phyloP scores from a whole-genome alignment of 495 filamentous ascomycete species.

The Xanthoparmelia taractica region DNA sequence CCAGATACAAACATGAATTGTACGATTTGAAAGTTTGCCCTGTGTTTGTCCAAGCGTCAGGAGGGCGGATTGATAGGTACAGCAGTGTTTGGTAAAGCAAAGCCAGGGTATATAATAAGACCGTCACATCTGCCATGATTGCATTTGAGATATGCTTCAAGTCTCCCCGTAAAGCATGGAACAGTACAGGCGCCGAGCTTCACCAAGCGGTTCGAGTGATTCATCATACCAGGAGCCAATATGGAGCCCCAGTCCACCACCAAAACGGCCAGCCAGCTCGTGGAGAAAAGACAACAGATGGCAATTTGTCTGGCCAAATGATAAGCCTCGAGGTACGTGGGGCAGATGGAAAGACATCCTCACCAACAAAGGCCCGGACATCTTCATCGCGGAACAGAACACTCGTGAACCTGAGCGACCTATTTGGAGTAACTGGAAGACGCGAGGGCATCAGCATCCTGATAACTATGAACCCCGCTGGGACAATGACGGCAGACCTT shows the following conservation, averaged over 20 bases:
- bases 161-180: background rate
- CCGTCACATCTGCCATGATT: background rate
- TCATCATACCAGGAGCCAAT: background rate
- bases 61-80: background rate
- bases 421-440: constrained; percentile 19
- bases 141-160: background rate
- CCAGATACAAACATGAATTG: background rate
- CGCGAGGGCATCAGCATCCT: background rate
- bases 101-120: background rate
- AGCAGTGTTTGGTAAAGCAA: background rate
- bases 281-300: background rate
- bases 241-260: background rate
- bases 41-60: background rate
- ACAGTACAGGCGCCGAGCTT: background rate
- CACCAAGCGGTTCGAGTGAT: background rate
- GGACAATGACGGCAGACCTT: background rate
- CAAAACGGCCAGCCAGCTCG: background rate
- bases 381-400: constrained; percentile 25
- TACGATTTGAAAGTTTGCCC: background rate
- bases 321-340: constrained; percentile 20
- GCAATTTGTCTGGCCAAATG: constrained; percentile 32
- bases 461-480: background rate
- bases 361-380: constrained; percentile 31
- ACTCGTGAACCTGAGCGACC: constrained; percentile 9
- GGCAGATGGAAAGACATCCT: constrained; percentile 27